Base-by-base conservation (phyloP, 805 yeast species). In the Lipomyces starkeyi region DNA sequence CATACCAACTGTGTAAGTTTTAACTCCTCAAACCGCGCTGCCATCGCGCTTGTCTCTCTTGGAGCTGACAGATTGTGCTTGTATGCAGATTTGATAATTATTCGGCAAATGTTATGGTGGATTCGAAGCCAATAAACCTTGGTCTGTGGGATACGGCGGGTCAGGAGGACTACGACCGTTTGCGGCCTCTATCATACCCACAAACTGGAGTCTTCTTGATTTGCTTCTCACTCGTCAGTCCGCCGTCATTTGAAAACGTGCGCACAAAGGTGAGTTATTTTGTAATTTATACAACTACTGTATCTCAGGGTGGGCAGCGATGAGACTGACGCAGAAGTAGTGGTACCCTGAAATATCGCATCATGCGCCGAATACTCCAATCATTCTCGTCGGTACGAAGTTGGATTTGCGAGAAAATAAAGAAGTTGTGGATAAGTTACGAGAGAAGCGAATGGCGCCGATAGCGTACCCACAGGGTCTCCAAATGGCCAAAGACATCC, bases 141-240 rank as follows among this genome's bases (percentile, higher is more conserved):
- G 97, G 96, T 29, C 83, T 93, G 58, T 93, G 97, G 97, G 97
- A 93, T 85, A 93, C 97, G 17, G 97, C 97, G 2, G 97, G 97
- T 34, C 97, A 93, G 79, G 90, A 91, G 75, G 97, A 92, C 77
- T 92, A 92, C 78, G 97, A 93, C 78, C 83, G 97, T 69, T 83
- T 92, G 75, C 84, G 97, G 79, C 97, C 97, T 2, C 82, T 93
- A 69, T 89, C 95, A 8, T 93, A 93, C 76, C 97, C 97, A 2
- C 97, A 93, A 77, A 92, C 97, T 0, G 97, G 91, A 74, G 90
- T 93, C 47, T 93, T 93, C 76, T 80, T 93, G 63, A 86, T 91
- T 67, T 93, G 97, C 79, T 93, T 92, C 78, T 90, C 97, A 5
- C 87, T 93, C 6, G 89, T 90, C 56, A 90, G 88, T 74, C 96